phyloP scores from a whole-genome alignment of 352 stramenopile genomes.

The Pythium chondricola region DNA sequence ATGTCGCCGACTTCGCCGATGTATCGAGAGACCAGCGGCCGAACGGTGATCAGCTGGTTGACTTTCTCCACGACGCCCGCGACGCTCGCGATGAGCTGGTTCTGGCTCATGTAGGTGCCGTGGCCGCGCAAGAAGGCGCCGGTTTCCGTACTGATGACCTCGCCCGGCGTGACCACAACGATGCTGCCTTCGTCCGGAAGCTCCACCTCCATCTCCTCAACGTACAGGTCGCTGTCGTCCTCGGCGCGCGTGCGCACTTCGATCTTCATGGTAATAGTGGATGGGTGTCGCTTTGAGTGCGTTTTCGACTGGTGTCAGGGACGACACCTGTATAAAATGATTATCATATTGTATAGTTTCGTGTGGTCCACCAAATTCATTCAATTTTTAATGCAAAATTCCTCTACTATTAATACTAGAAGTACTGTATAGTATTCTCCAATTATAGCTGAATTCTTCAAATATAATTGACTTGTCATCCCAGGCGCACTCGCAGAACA shows the following conservation, averaged over 20 bases:
- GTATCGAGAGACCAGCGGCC: constrained; percentile 88
- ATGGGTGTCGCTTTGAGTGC: neutral
- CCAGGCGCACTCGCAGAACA: too few relatives aligned
- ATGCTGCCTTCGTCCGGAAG: constrained; percentile 34
- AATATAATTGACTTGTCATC: too few relatives aligned
- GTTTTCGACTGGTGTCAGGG: neutral
- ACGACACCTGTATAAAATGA: too few relatives aligned
- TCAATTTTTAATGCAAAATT: too few relatives aligned
- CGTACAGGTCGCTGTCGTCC: constrained; percentile 15
- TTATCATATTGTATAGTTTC: too few relatives aligned
- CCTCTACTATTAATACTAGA: too few relatives aligned
- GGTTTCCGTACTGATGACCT: constrained; percentile 74
- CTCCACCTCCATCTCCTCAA: too few relatives aligned
- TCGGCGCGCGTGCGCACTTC: constrained; percentile 21
- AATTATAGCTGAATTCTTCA: too few relatives aligned
- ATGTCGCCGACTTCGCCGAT: constrained; percentile 96
- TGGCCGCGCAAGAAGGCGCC: constrained; percentile 89
- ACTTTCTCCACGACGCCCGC: constrained; percentile 94
- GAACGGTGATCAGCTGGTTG: constrained; percentile 95
- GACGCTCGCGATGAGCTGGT: constrained; percentile 89
- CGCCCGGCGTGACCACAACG: constrained; percentile 65
- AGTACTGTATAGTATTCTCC: too few relatives aligned
- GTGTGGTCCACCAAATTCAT: too few relatives aligned
- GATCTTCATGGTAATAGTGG: constrained; percentile 27
- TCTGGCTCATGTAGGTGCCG: constrained; percentile 91